Conservation (phyloP, 164 flowering plant genomes). For the Nymphaea thermarum region DNA sequence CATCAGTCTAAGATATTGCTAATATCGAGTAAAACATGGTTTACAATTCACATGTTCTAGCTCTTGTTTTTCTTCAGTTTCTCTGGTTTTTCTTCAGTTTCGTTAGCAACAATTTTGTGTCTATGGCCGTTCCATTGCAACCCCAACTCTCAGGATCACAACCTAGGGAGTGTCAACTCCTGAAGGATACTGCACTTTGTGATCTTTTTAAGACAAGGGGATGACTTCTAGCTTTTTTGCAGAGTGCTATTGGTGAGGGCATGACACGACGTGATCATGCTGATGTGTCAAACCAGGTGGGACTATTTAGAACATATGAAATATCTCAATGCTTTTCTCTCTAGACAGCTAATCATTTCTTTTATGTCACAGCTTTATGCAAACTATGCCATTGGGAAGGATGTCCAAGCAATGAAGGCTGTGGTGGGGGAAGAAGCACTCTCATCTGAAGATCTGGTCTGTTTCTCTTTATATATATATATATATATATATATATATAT, state of each 20-base stretch:
- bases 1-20: too few relatives aligned
- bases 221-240: slow-evolving; percentile 6
- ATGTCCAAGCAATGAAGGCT: slow-evolving; percentile 99
- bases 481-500: background rate
- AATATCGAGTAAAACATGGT: too few relatives aligned
- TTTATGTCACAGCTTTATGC: slow-evolving; percentile 66
- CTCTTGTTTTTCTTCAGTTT: too few relatives aligned
- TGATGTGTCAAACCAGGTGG: slow-evolving; percentile 97
- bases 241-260: slow-evolving; percentile 99
- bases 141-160: too few relatives aligned
- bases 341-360: background rate
- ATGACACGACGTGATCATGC: slow-evolving; percentile 96
- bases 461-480: slow-evolving; percentile 12
- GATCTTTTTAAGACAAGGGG: background rate
- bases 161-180: background rate
- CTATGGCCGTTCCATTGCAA: background rate
- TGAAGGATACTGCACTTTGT: background rate
- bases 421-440: slow-evolving; percentile 99
- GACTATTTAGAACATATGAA: background rate
- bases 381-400: slow-evolving; percentile 98
- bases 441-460: slow-evolving; percentile 93
- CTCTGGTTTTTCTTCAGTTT: background rate
- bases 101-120: background rate
- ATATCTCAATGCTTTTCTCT: background rate
- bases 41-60: too few relatives aligned